Base-by-base conservation (phyloP, 768 basidiomycete genomes). In the Chiua virens region DNA sequence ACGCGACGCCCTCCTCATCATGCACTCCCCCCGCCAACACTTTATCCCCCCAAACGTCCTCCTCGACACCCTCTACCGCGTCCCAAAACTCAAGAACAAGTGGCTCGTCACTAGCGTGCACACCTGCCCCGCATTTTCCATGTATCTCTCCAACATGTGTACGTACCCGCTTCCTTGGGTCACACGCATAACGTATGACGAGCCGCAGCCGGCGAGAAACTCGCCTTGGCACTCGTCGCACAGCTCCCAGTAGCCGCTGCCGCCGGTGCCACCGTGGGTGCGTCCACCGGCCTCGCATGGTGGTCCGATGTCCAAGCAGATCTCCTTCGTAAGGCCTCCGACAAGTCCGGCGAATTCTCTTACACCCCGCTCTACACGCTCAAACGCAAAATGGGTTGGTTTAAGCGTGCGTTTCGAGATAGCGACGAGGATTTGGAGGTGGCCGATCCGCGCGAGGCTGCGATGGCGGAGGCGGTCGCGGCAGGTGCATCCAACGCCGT, bases 1-100 rank as follows among this genome's bases (percentile, higher is more conserved):
- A 41, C 69, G 66, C 2, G 70, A 65, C 4, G 72, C 72, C n/a
- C 49, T 74, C 27, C 52, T 73, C 8, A 54, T 71, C 55, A 73
- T 73, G 70, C 54, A 55, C 38, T 49, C 28, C 14, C 71, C 72
- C 7, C 66, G 61, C 11, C 23, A 45, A 21, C 20, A n/a, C 3
- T 70, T 13, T 36, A 39, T 68, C 38, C 66, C 68, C 0, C 39
- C 2, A 1, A 40, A 57, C 9, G 59, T 58, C 41, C 34, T 69
- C 38, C 61, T 73, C 35, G 54, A 60, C 0, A 40, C 41, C 0
- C 57, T 74, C 32, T 59, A 63, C 25, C 44, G 48, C 5, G 50
- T 69, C 1, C 62, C 56, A 0, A 45, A 15, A 5, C 62, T 73
- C n/a, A 53, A 44, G 6, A 57, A 63, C 61, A 73, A 62, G 48